These are phyloP conservation scores for Vigna unguiculata DNA, from an alignment of 306 rosid species.

Conservation along the genomic window DNA sequence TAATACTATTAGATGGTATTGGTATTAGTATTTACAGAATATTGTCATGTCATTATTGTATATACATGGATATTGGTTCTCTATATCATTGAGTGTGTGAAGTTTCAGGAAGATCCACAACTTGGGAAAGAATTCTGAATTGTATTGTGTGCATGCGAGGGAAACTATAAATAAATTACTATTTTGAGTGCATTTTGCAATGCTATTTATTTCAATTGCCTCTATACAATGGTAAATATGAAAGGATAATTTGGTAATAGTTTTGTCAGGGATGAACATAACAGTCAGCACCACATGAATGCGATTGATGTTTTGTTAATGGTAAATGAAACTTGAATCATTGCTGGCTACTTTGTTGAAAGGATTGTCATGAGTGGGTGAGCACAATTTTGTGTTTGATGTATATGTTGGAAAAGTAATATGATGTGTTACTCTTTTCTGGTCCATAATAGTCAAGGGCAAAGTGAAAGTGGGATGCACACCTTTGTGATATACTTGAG, in stretches of 20 bases:
- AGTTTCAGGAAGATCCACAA: not conserved
- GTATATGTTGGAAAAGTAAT: conserved; percentile 6
- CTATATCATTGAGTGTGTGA: conserved; percentile 3
- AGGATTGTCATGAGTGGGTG: conserved; percentile 5
- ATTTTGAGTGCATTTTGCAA: conserved; percentile 19
- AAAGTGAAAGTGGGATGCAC: not conserved
- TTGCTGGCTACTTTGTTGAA: conserved; percentile 30
- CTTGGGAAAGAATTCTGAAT: not conserved
- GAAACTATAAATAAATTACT: not conserved
- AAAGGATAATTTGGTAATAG: conserved; percentile 24
- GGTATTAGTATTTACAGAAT: conserved; percentile 1
- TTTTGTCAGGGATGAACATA: conserved; percentile 32
- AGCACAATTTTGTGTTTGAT: conserved; percentile 10
- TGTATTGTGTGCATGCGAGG: not conserved
- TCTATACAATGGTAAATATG: conserved; percentile 20
- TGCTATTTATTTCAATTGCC: conserved; percentile 17
- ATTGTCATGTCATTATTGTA: conserved; percentile 2
- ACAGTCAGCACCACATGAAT: not conserved
- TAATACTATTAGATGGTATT: conserved; percentile 5
- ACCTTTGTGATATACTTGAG: not conserved
- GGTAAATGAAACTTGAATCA: not conserved
- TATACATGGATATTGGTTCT: conserved; percentile 7
- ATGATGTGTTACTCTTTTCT: not conserved
- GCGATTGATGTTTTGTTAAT: conserved; percentile 24
- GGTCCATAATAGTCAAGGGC: not conserved